Base-by-base conservation (phyloP, 169 alveolate species). In the Fabrea salina region DNA sequence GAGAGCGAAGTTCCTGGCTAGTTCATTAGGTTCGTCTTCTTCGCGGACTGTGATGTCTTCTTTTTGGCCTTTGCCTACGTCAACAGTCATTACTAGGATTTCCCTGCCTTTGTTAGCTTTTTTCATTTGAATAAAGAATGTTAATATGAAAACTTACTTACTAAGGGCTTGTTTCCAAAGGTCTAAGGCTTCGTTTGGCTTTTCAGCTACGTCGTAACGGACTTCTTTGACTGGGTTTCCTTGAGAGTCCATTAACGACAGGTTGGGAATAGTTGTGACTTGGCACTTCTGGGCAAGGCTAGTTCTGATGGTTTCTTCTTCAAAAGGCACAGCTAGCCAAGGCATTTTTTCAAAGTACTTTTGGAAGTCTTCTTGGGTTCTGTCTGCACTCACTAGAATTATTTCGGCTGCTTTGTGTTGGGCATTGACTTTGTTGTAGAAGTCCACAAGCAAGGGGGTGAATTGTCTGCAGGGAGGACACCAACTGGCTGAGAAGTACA, bases 401-500 rank as follows among this genome's bases (percentile, higher is more conserved):
- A 67, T 67, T 43, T 67, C 78, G n/a, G 44, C 8, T n/a, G 13
- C n/a, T 27, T 67, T 43, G 3, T 41, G 8, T n/a, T 51, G 41
- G 66, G 83, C 5, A 84, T 75, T 7, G 53, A 35, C 74, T 33
- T 47, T 76, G 58, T 85, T 75, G 82, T 89, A 88, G 61, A 88
- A 79, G 56, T 90, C 88, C 8, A 71, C 82, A 25, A 94, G 84
- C 27, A 75, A 77, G 37, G 96, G 96, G 33, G 95, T 89, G 85
- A 92, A 94, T 41, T 47, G 79, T 64, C 92, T 74, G 82, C 97
- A 93, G 1, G 98, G 97, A 27, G 95, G 92, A 53, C 97, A 93
- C 91, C 93, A 85, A 58, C 86, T 82, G 64, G 95, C 95, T 25
- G 91, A 70, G n/a, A n/a, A n/a, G n/a, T n/a, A n/a, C n/a, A n/a